A percentile compares a stretch with the other conserved stretches of the same genome.
phyloP scores from a whole-genome alignment of 1,139 yeast genomes.

The Blastobotrys persicus region DNA sequence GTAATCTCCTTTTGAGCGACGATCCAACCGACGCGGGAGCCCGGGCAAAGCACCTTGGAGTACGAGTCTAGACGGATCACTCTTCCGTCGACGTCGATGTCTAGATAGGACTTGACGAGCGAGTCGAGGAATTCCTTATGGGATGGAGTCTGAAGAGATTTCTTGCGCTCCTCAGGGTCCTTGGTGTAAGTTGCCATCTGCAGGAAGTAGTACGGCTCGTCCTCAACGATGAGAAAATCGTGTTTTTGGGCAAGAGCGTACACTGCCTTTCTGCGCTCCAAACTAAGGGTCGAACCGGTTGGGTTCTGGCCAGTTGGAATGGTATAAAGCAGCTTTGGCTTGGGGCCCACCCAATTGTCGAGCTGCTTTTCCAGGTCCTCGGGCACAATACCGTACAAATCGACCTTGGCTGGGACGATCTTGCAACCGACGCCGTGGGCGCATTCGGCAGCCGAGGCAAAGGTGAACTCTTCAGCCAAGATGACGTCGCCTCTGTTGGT shows the following conservation, averaged over 20 bases:
- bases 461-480: constrained; percentile 76
- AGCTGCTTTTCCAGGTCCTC: constrained; percentile 61
- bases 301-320: constrained; percentile 96
- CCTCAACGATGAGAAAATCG: constrained; percentile 80
- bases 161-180: constrained; percentile 33
- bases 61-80: constrained; percentile 87
- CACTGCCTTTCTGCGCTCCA: constrained; percentile 67
- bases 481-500: constrained; percentile 74
- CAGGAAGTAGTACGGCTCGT: constrained; percentile 91
- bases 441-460: constrained; percentile 80
- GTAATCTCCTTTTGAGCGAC: constrained; percentile 66
- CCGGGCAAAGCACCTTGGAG: constrained; percentile 93
- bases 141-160: constrained; percentile 29
- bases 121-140: constrained; percentile 57
- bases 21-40: constrained; percentile 87
- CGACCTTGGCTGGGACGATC: constrained; percentile 75
- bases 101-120: constrained; percentile 74
- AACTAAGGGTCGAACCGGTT: constrained; percentile 75
- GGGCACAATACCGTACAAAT: constrained; percentile 75
- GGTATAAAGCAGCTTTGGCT: constrained; percentile 78
- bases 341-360: constrained; percentile 67
- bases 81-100: constrained; percentile 83
- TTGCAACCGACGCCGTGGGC: constrained; percentile 71
- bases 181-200: constrained; percentile 71
- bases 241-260: constrained; percentile 73